phyloP scores from a whole-genome alignment of 768 basidiomycete genomes.

The Lactifluus piperatus region DNA sequence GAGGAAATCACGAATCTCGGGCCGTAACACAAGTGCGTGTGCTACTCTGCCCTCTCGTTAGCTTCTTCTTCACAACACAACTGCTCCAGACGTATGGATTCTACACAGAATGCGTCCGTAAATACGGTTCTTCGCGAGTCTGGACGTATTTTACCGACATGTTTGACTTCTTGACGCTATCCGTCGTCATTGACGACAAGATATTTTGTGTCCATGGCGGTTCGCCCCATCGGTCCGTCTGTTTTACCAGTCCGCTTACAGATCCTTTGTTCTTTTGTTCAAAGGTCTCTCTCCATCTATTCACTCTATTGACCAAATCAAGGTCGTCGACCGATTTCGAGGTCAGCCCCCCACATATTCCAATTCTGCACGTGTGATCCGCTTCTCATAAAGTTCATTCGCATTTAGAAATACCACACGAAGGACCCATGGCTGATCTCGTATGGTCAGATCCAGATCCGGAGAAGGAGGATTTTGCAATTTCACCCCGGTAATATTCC shows the following conservation, averaged over 20 bases:
- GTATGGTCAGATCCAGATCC: slow-evolving; percentile 99
- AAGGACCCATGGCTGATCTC: slow-evolving; percentile 98
- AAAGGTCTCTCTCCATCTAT: slow-evolving; percentile 93
- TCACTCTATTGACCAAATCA: slow-evolving; percentile 99
- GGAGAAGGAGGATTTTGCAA: slow-evolving; percentile 99
- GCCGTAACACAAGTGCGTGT: slow-evolving; percentile 93
- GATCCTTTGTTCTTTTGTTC: background rate
- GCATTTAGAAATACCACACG: slow-evolving; percentile 87
- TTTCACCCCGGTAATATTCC: slow-evolving; percentile 76
- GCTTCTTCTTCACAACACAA: background rate
- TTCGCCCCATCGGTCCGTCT: slow-evolving; percentile 28
- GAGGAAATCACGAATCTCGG: slow-evolving; percentile 96
- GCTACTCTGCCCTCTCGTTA: slow-evolving; percentile 3
- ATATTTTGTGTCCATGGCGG: slow-evolving; percentile 99
- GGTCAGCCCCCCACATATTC: slow-evolving; percentile 36
- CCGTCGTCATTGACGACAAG: slow-evolving; percentile 96
- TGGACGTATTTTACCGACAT: slow-evolving; percentile 99
- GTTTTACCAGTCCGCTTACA: slow-evolving; percentile 7
- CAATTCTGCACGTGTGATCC: background rate
- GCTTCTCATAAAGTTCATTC: background rate
- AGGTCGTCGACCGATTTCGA: slow-evolving; percentile 97
- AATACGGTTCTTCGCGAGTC: slow-evolving; percentile 91
- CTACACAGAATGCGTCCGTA: slow-evolving; percentile 96
- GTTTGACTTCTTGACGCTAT: slow-evolving; percentile 98
- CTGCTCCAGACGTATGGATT: slow-evolving; percentile 85